Evolutionary conservation across 768 basidiomycete species (phyloP).

Genomic region (Cystobasidiopsis lactophilus): DNA sequence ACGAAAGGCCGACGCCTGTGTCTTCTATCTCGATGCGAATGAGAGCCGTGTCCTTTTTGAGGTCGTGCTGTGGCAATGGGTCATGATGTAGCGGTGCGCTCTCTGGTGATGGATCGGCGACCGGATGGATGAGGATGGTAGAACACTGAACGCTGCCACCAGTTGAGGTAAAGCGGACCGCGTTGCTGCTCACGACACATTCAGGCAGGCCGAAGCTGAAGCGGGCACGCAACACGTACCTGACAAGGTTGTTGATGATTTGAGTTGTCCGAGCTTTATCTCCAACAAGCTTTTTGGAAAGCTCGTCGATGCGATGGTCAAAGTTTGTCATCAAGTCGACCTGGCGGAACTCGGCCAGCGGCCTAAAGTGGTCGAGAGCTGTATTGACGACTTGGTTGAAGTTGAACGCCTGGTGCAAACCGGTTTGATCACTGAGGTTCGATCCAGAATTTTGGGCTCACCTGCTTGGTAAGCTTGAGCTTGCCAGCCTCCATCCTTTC

Average conservation of each 20-base stretch:
- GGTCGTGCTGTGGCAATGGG: too few species aligned
- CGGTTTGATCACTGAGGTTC: too few species aligned
- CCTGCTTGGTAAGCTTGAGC: conserved; percentile 33
- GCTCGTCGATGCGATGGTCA: conserved; percentile 21
- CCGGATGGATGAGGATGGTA: background rate
- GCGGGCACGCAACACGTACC: too few species aligned
- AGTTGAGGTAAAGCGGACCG: conserved; percentile 19
- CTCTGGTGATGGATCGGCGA: background rate
- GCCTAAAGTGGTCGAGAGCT: conserved; percentile 24
- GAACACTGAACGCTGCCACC: conserved; percentile 13
- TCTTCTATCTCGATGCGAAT: conserved; percentile 29
- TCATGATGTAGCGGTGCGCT: background rate
- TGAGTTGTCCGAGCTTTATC: conserved; percentile 25
- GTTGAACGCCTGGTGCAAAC: conserved; percentile 32
- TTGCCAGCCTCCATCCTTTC: conserved; percentile 51
- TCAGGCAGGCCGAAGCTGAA: too few species aligned
- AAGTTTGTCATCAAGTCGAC: conserved; percentile 20
- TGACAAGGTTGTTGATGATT: conserved; percentile 16
- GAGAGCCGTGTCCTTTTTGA: conserved; percentile 15
- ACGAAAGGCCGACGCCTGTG: conserved; percentile 28
- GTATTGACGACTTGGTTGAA: conserved; percentile 28
- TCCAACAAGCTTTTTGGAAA: conserved; percentile 20
- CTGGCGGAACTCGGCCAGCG: conserved; percentile 17
- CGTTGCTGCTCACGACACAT: conserved; percentile 19
- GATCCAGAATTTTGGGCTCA: too few species aligned